Conservation (phyloP, 108 stramenopile species). For the Cyclotella baltica region DNA sequence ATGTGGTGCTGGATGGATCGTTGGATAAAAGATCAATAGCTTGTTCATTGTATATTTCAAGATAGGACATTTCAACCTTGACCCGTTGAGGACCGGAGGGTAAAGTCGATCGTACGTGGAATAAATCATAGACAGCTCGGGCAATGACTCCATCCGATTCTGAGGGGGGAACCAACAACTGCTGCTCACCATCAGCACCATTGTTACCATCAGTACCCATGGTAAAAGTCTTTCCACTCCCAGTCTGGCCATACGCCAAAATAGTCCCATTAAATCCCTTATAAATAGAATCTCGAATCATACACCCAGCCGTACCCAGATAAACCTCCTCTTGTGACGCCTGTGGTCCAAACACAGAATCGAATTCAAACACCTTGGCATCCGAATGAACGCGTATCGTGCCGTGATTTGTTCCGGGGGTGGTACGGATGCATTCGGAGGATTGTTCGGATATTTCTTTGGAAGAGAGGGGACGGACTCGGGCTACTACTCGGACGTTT, state of each 20-base stretch:
- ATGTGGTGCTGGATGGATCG: constrained; percentile 34
- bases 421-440: constrained; percentile 29
- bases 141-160: constrained; percentile 63
- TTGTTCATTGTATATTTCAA: constrained; percentile 79
- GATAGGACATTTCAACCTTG: constrained; percentile 67
- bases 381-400: not conserved
- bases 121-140: constrained; percentile 65
- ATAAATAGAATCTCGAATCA: constrained; percentile 71
- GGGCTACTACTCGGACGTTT: constrained; percentile 80
- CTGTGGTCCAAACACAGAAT: constrained; percentile 84
- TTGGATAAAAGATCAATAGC: constrained; percentile 57
- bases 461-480: constrained; percentile 92
- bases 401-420: not conserved
- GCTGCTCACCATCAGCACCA: not conserved
- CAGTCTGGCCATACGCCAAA: constrained; percentile 98
- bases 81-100: constrained; percentile 33
- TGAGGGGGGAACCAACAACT: constrained; percentile 21
- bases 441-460: constrained; percentile 72
- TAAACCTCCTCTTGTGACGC: constrained; percentile 88
- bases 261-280: constrained; percentile 98
- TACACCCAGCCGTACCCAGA: constrained; percentile 66
- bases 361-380: constrained; percentile 83
- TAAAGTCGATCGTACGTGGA: constrained; percentile 24
- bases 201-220: constrained; percentile 36
- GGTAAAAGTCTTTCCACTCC: constrained; percentile 47